A percentile compares a stretch with the other conserved stretches of the same genome.
These are phyloP conservation scores for Thelonectria rubi DNA, from an alignment of 2,329 filamentous ascomycete genomes.

Conservation along the genomic window DNA sequence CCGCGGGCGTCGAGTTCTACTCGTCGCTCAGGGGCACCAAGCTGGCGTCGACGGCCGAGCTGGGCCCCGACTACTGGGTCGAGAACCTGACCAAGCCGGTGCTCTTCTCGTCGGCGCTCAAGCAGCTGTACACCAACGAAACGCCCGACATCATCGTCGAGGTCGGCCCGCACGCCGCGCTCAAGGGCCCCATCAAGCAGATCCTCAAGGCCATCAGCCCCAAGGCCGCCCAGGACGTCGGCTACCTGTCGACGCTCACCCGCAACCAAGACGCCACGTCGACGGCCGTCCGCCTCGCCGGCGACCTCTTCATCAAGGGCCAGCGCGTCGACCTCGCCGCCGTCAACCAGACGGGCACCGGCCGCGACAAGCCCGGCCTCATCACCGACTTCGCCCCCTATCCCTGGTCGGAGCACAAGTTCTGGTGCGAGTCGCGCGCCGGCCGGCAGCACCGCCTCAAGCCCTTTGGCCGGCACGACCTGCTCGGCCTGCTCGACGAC, in stretches of 20 bases:
- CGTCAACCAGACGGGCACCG: constrained; percentile 52
- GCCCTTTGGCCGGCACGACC: constrained; percentile 52
- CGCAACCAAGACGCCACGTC: constrained; percentile 61
- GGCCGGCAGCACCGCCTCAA: constrained; percentile 54
- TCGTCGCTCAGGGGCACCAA: constrained; percentile 56
- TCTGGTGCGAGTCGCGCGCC: constrained; percentile 59
- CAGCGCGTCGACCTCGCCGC: constrained; percentile 53
- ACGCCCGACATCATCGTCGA: constrained; percentile 50
- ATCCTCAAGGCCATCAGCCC: constrained; percentile 56
- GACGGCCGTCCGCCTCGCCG: constrained; percentile 55
- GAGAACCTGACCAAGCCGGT: constrained; percentile 54
- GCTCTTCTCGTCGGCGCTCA: constrained; percentile 49
- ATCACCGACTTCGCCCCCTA: constrained; percentile 58
- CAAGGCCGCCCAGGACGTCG: constrained; percentile 50
- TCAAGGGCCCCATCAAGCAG: constrained; percentile 61
- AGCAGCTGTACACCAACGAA: constrained; percentile 22
- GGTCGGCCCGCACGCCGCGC: constrained; percentile 59
- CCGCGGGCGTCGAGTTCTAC: constrained; percentile 52
- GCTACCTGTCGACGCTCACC: constrained; percentile 58
- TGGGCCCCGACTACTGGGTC: constrained; percentile 57
- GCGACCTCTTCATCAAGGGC: constrained; percentile 57
- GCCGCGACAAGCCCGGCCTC: constrained; percentile 35
- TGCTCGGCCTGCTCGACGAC: constrained; percentile 57
- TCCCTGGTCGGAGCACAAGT: constrained; percentile 56
- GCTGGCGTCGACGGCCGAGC: constrained; percentile 47